Base-by-base conservation (phyloP, 108 stramenopile species). In the Conticribra weissflogii region DNA sequence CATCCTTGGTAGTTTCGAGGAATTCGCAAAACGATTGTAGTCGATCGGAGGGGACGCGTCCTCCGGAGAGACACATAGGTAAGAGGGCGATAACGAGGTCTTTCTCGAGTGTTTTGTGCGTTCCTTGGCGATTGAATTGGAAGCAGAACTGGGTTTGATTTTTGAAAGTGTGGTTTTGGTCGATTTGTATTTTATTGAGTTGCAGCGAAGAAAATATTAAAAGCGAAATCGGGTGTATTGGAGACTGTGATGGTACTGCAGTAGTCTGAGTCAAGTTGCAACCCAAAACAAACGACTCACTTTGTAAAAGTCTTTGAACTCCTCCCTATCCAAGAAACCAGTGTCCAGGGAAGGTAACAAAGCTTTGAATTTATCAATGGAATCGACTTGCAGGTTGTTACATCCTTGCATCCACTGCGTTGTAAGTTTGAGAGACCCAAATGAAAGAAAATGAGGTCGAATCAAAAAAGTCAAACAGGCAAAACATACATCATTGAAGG, bases 231-330 rank as follows among this genome's bases (percentile, higher is more conserved):
- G 28, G 29, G 49, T n/a, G 30, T 48, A n/a, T 25, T 14, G 29
- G 49, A 41, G 2, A 54, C 1, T 15, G 15, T 7, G 2, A 14
- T 1, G 19, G n/a, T 8, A 32, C n/a, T 7, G 36, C 29, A 57
- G 25, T 8, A 15, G 22, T 15, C 22, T 25, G 27, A 1, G 23
- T 52, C 60, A 55, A 21, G 36, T 54, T 46, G 24, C 19, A 16
- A 61, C 30, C 14, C 21, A 60, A n/a, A 36, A 8, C 31, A 68
- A 49, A 2, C 25, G 25, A 48, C 60, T 30, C 50, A 88, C 87
- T 83, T 93, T 94, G 82, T 86, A 94, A 85, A 94, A 94, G n/a
- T 91, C 90, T 73, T 82, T 89, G 58, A 97, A 95, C 66, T 94
- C 93, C 2, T 66, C 66, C 24, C 47, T 63, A 59, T 94, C 94